Evolutionary conservation across 306 rosid species (phyloP), one percentile per base, ranked within the genome.

Genomic region (Mucuna pruriens): DNA sequence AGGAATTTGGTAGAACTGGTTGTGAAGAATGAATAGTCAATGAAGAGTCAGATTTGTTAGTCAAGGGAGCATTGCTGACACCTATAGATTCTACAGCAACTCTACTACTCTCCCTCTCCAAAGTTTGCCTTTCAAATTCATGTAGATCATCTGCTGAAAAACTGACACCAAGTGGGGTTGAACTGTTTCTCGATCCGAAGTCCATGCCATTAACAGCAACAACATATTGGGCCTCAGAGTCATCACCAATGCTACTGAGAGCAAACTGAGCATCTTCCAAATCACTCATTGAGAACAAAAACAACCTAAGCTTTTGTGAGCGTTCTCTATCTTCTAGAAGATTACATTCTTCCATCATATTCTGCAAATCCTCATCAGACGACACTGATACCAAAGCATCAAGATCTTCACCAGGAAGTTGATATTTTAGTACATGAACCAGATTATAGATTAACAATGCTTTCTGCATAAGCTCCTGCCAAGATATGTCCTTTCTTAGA

Each of bases 311-410:
- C 71, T 86, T 93, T 79, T 84, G 83, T 25, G 88, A 74, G 19
- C 86, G 87, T 22, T 75, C 84, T 74, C 88, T 87, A 46, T 83
- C 80, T 80, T 80, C 87, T 66, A 80, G 44, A 67, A 78, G 78
- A 52, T 49, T 77, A 62, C 85, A 93, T 80, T 93, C 97, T 57
- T 93, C 97, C 94, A 93, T 91, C 97, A 93, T 93, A 80, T 93
- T 93, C 84, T 84, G 92, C 68, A 93, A 72, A 82, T 93, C 97
- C 85, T 93, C 97, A 74, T 93, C 97, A 83, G 84, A 88, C 20
- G 95, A 85, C 68, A 93, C 94, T n/a, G 97, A 91, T 62, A 93
- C 92, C 77, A 93, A 87, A 40, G 97, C 96, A 91, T 93, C 97
- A 55, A 93, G 96, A 87, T 93, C 96, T 85, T 93, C 96, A 48